Percentiles rank a stretch among this genome's conserved stretches.
Conservation (phyloP, 257 asterid species). For the Asclepias syriaca region DNA sequence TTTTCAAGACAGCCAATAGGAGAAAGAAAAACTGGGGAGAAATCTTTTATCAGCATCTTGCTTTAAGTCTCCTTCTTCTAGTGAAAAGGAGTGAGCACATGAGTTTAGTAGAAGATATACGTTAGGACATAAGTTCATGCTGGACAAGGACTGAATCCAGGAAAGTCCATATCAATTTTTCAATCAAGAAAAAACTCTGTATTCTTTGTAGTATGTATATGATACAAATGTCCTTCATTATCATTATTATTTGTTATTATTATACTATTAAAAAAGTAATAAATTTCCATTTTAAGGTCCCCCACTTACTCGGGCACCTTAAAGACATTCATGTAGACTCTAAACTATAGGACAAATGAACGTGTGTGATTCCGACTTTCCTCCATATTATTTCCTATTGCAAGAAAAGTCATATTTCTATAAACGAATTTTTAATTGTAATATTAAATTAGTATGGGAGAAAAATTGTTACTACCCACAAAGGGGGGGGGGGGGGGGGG, state of each 20-base stretch:
- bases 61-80: not conserved
- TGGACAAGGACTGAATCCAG: not conserved
- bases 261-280: too few species aligned
- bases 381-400: conserved; percentile 3
- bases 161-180: not conserved
- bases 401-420: conserved; percentile 12
- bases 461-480: not conserved
- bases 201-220: conserved; percentile 2
- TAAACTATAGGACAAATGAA: conserved; percentile 51
- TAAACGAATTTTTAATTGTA: not conserved
- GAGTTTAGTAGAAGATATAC: not conserved
- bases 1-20: not conserved
- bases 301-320: conserved; percentile 40
- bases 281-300: conserved; percentile 44
- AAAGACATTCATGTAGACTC: conserved; percentile 33
- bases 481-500: too few species aligned
- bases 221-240: not conserved
- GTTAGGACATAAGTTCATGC: not conserved
- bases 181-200: not conserved
- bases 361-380: conserved; percentile 24
- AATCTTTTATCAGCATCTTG: conserved; percentile 2
- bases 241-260: too few species aligned
- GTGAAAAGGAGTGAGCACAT: conserved; percentile 21
- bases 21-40: not conserved
- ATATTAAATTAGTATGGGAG: not conserved